Base-by-base conservation (phyloP, 176 grass and related monocot species). In the Tillandsia leiboldiana region DNA sequence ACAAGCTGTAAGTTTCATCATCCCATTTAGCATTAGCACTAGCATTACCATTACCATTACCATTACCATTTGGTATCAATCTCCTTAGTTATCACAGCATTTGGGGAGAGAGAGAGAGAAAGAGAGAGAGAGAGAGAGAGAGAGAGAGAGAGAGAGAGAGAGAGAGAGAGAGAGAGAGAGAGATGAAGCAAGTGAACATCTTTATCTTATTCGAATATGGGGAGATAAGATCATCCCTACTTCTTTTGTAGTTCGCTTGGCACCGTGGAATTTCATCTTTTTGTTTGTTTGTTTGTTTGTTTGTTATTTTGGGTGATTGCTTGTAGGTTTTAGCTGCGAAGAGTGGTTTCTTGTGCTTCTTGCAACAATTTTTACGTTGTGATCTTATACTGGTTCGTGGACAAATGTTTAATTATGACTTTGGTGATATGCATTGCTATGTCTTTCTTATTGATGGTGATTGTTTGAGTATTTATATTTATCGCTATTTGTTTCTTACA, bases 1-100 rank as follows among this genome's bases (percentile, higher is more conserved):
- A 81, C 67, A 93, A 87, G 66, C 57, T 87, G 26, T 89, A 69
- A 87, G 84, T 26, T 14, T 12, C 70, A 2, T 53, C 49, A 59
- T 64, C 57, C 24, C 24, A 24, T 24, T 24, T 24, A 24, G 53
- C 52, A 73, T 84, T 5, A 29, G 15, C n/a, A 27, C 77, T 9
- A 61, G 73, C 1, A 24, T 24, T 24, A 24, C 24, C 24, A 24
- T 24, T 24, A 24, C 24, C 24, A 24, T 24, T 24, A 24, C 24
- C 6, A 1, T 74, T 80, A 24, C 53, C 70, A 70, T 64, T 75
- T 10, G 50, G 22, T 63, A 63, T 75, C 70, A 73, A 53, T 68
- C 75, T 80, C 14, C 0, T 51, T 56, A 80, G 0, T 42, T 5
- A 42, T 42, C 33, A 42, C 33, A 6, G 6, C 0, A 6, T 42